Evolutionary conservation across 2,329 filamentous ascomycete genomes (phyloP), one percentile per base, ranked within the genome.

Genomic region (Colletotrichum simmondsii): DNA sequence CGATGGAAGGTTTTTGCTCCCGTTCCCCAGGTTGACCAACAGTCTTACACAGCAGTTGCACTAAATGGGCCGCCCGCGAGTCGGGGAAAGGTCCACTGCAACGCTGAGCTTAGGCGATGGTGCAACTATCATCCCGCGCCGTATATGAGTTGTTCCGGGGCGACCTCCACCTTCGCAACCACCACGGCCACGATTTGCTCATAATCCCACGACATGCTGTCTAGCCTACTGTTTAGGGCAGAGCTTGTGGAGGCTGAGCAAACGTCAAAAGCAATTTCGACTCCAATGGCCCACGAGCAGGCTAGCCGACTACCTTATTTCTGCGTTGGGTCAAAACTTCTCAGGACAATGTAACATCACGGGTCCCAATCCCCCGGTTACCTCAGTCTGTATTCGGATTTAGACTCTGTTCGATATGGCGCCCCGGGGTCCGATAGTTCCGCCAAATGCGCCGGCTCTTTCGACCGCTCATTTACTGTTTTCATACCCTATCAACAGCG

Each of bases 81-180:
- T 65, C 54, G 70, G 59, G 32, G 8, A n/a, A 65, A 68, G 26
- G 26, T 42, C 54, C 35, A 49, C 6, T 65, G 56, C 56, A 72
- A 65, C 46, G 46, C 56, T 56, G 32, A 22, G 19, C 59, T 66
- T 70, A 46, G 66, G 60, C 56, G 58, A 68, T 60, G 70, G 66
- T 24, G 37, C 56, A 72, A 72, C 54, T 56, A 28, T 72, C 70
- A 46, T 56, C 37, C 70, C 70, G 70, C 60, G 10, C n/a, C 60
- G 60, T 60, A 60, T 37, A 28, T 56, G 53, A 72, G 59, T 72
- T 70, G 61, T 56, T 57, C 70, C 66, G 70, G 46, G 19, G 37
- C 57, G 37, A 42, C 49, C 49, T 61, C 66, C 70, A 72, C 66
- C 58, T 37, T 30, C 14, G 16, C 53, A 46, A 56, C 59, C 59